phyloP scores from a whole-genome alignment of 2,329 filamentous ascomycete genomes.

The Lasiodiplodia sp. region DNA sequence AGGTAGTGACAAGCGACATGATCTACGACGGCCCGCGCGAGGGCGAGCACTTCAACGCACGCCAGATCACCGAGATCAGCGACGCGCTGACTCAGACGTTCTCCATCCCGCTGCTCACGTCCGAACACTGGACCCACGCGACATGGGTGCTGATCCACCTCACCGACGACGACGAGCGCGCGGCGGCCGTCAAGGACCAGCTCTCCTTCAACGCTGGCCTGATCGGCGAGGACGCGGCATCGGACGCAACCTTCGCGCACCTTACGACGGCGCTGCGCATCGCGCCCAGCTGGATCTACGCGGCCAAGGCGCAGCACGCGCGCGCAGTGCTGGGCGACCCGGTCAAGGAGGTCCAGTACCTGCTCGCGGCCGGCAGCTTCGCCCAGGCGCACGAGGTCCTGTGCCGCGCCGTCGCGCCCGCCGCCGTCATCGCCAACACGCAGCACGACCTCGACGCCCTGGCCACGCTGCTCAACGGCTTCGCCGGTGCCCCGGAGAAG shows the following conservation, averaged over 20 bases:
- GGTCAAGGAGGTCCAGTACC: slow-evolving; percentile 75
- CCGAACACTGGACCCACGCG: slow-evolving; percentile 56
- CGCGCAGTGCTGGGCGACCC: slow-evolving; percentile 75
- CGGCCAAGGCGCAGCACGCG: slow-evolving; percentile 84
- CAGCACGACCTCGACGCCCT: slow-evolving; percentile 79
- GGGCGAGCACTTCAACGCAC: slow-evolving; percentile 31
- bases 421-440: slow-evolving; percentile 68
- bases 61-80: slow-evolving; percentile 46
- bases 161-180: slow-evolving; percentile 67
- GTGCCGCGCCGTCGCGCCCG: slow-evolving; percentile 79
- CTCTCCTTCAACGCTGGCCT: slow-evolving; percentile 25
- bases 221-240: slow-evolving; percentile 26
- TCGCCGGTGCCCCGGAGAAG: slow-evolving; percentile 51
- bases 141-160: slow-evolving; percentile 81
- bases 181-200: slow-evolving; percentile 22
- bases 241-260: slow-evolving; percentile 17
- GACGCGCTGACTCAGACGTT: slow-evolving; percentile 64
- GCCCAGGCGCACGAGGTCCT: slow-evolving; percentile 86
- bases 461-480: slow-evolving; percentile 73
- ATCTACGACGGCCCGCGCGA: slow-evolving; percentile 33
- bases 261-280: slow-evolving; percentile 51
- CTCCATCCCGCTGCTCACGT: slow-evolving; percentile 45
- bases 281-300: slow-evolving; percentile 81
- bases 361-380: slow-evolving; percentile 79
- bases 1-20: slow-evolving; percentile 40